These are phyloP conservation scores for Plasmodium inui DNA, from an alignment of 169 alveolate species.

Conservation along the genomic window DNA sequence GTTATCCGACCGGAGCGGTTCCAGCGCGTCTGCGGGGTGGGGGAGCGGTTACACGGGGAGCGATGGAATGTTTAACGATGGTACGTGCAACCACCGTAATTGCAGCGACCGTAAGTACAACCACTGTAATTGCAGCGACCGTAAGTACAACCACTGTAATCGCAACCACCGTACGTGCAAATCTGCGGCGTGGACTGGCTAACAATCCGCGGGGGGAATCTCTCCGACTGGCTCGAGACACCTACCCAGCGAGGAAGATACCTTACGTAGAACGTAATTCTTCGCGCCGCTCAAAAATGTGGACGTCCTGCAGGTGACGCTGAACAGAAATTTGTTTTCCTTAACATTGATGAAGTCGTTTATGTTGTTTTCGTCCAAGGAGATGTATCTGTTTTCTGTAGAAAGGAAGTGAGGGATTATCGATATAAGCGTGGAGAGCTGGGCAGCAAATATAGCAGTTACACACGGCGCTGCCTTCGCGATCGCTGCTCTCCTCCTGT, in stretches of 20 bases:
- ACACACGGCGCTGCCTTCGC: neutral
- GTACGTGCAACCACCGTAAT: neutral
- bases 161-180: neutral
- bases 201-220: neutral
- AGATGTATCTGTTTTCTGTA: slow-evolving; percentile 29
- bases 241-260: slow-evolving; percentile 27
- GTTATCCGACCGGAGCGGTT: neutral
- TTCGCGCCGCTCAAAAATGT: neutral
- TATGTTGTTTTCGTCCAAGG: slow-evolving; percentile 23
- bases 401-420: neutral
- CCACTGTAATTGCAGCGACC: no score
- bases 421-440: neutral
- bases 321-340: slow-evolving; percentile 33
- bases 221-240: neutral
- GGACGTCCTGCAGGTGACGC: slow-evolving; percentile 31
- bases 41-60: neutral
- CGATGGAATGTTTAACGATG: neutral
- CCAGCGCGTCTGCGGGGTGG: neutral
- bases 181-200: neutral
- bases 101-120: no score
- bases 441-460: neutral
- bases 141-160: no score
- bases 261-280: neutral
- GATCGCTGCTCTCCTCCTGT: neutral
- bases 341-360: slow-evolving; percentile 36